A percentile compares a stretch with the other conserved stretches of the same genome.
Conservation (phyloP, 352 stramenopile species). For the Blastocystis sp. region DNA sequence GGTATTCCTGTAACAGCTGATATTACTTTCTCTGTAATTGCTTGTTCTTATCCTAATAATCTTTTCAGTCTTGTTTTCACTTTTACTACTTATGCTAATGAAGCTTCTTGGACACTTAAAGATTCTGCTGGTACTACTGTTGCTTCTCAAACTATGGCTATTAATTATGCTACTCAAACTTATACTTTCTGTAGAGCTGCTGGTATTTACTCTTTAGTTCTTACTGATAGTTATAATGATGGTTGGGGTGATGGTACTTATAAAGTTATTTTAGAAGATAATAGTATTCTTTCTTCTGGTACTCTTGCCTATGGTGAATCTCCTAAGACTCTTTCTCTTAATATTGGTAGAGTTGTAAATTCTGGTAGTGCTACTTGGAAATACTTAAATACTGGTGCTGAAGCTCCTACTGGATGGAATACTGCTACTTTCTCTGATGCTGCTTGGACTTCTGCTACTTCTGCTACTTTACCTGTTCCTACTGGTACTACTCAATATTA, state of each 20-base stretch:
- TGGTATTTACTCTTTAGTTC: conserved; percentile 4
- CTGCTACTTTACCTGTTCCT: neutral
- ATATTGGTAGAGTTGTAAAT: neutral
- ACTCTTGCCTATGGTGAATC: neutral
- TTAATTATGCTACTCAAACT: too few relatives aligned
- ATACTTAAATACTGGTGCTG: conserved; percentile 12
- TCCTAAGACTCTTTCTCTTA: neutral
- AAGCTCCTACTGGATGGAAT: conserved; percentile 9
- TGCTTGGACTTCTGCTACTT: neutral
- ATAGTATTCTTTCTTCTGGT: neutral
- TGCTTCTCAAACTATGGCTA: too few relatives aligned
- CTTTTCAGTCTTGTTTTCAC: too few relatives aligned
- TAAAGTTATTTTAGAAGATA: conserved; percentile 1
- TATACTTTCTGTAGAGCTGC: conserved; percentile 6
- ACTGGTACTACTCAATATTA: too few relatives aligned
- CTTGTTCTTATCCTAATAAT: too few relatives aligned
- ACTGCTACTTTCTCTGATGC: conserved; percentile 5
- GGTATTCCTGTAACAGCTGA: too few relatives aligned
- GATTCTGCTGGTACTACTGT: too few relatives aligned
- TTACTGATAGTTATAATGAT: conserved; percentile 1
- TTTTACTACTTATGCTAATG: too few relatives aligned
- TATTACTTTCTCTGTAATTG: too few relatives aligned
- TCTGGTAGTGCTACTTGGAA: conserved; percentile 3
- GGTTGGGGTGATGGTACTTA: conserved; percentile 9
- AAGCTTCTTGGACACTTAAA: too few relatives aligned